phyloP scores from a whole-genome alignment of 805 yeast species.

The Cyberlindnera mycetangii region DNA sequence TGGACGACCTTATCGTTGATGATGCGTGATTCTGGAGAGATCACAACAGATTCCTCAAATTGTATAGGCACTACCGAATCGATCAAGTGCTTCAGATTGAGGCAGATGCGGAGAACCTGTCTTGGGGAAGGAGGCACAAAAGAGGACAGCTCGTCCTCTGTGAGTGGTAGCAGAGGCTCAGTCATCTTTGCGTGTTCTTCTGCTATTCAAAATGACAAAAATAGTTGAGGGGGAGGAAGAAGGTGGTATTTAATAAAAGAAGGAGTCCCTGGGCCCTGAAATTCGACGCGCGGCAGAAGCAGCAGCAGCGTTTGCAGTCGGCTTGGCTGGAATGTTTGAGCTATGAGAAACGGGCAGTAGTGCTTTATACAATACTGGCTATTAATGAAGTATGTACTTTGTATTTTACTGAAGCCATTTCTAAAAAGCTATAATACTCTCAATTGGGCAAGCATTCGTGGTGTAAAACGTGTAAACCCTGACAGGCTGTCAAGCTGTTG shows the following conservation, averaged over 20 bases:
- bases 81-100: constrained; percentile 68
- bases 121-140: constrained; percentile 51
- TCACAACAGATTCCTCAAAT: constrained; percentile 47
- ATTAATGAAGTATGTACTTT: too few relatives aligned
- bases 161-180: constrained; percentile 17
- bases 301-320: not conserved
- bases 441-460: too few relatives aligned
- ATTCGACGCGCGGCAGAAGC: constrained; percentile 2
- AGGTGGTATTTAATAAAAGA: not conserved
- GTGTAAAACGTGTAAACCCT: too few relatives aligned
- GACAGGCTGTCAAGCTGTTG: too few relatives aligned
- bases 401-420: too few relatives aligned
- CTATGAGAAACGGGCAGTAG: too few relatives aligned
- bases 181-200: constrained; percentile 11
- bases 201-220: too few relatives aligned
- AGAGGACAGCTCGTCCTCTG: constrained; percentile 22
- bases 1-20: constrained; percentile 56
- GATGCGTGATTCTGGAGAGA: constrained; percentile 55
- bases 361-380: too few relatives aligned
- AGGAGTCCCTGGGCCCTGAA: constrained; percentile 1
- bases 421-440: too few relatives aligned
- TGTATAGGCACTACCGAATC: constrained; percentile 70
- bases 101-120: constrained; percentile 65
- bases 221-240: not conserved
- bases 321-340: not conserved